Evolutionary conservation across 164 flowering plant genomes (phyloP).

Genomic region (Nymphaea thermarum): DNA sequence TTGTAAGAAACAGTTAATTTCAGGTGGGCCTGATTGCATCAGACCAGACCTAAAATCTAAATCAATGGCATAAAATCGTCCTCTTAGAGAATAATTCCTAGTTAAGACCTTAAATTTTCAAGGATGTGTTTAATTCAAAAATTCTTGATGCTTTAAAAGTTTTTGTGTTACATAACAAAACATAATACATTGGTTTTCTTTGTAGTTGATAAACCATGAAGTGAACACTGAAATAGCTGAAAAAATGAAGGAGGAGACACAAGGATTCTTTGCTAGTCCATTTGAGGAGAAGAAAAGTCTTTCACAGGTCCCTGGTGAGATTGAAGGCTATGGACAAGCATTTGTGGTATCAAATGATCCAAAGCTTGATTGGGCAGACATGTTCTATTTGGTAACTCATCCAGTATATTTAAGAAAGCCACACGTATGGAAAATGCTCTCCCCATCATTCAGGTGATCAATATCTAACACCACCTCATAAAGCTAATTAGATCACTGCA

Average conservation of each 20-base stretch:
- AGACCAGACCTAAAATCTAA: too few species aligned
- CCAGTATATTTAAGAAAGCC: conserved; percentile 18
- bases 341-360: conserved; percentile 37
- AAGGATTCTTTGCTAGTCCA: conserved; percentile 35
- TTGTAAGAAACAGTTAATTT: too few species aligned
- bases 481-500: too few species aligned
- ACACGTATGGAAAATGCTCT: conserved; percentile 25
- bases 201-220: conserved; percentile 41
- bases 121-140: too few species aligned
- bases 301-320: conserved; percentile 19
- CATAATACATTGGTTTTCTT: too few species aligned
- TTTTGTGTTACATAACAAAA: too few species aligned
- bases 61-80: too few species aligned
- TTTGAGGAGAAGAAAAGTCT: conserved; percentile 33
- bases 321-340: conserved; percentile 52
- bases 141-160: too few species aligned
- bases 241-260: conserved; percentile 23
- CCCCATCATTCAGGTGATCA: conserved; percentile 28
- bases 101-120: too few species aligned
- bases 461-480: background rate
- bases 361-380: conserved; percentile 47
- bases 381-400: conserved; percentile 19
- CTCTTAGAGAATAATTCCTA: too few species aligned
- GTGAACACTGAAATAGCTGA: conserved; percentile 19
- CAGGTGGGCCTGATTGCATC: too few species aligned